Conservation (phyloP, 1,284 basidiomycete genomes). For the Coniophora puteana region DNA sequence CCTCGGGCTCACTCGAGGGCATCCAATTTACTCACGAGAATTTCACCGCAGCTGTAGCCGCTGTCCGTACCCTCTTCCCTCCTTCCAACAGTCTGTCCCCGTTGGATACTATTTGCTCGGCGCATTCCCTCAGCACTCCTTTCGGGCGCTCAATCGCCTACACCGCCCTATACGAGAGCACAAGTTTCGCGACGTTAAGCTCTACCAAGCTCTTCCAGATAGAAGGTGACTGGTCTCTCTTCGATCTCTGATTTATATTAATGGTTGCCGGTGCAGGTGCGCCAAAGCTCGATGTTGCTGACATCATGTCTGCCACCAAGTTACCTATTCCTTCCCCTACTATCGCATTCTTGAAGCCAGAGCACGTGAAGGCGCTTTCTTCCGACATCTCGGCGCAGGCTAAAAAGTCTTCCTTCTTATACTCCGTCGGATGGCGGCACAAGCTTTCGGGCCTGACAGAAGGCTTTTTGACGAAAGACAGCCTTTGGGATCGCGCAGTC, state of each 20-base stretch:
- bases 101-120: conserved; percentile 72
- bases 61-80: conserved; percentile 63
- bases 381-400: conserved; percentile 49
- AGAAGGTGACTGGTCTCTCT: conserved; percentile 8
- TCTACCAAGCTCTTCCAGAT: conserved; percentile 49
- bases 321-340: conserved; percentile 68
- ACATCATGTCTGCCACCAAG: conserved; percentile 42
- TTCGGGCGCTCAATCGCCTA: conserved; percentile 74
- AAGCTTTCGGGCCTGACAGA: conserved; percentile 62
- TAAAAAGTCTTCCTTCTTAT: conserved; percentile 46
- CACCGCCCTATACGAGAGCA: conserved; percentile 69
- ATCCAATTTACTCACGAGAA: conserved; percentile 74
- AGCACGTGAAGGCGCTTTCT: conserved; percentile 51
- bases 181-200: conserved; percentile 61
- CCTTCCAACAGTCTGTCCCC: conserved; percentile 56
- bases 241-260: conserved; percentile 2
- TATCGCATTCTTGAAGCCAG: conserved; percentile 57
- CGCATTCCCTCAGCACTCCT: conserved; percentile 62
- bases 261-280: conserved; percentile 13
- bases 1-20: conserved; percentile 51
- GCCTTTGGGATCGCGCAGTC: conserved; percentile 74
- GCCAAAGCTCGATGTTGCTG: conserved; percentile 34
- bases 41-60: conserved; percentile 75
- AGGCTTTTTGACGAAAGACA: conserved; percentile 70
- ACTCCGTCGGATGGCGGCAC: conserved; percentile 66